Percentiles rank a stretch among this genome's conserved stretches.
These are phyloP conservation scores for Pleoardoris graminearum DNA, from an alignment of 2,329 filamentous ascomycete genomes.

Conservation along the genomic window DNA sequence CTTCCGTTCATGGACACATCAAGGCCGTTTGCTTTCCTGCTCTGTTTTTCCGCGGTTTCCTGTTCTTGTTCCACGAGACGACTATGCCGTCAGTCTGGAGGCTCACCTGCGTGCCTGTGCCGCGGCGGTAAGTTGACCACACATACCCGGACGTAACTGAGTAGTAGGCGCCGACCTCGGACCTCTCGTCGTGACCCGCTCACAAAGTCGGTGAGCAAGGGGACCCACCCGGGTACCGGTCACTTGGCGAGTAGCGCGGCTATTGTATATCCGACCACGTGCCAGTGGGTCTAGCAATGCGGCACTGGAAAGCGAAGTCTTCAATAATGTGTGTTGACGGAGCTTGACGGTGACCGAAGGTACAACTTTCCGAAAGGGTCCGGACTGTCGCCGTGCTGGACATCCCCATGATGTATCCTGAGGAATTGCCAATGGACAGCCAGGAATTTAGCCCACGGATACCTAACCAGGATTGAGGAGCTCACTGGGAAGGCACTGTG, in stretches of 20 bases:
- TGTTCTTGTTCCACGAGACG: constrained; percentile 6
- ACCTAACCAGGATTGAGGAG: neutral
- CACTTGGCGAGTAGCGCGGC: constrained; percentile 24
- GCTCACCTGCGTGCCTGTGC: constrained; percentile 25
- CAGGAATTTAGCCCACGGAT: neutral
- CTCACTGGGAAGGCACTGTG: constrained; percentile 3
- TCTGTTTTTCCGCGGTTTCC: constrained; percentile 16
- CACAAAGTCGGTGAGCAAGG: constrained; percentile 30
- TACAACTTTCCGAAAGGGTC: neutral
- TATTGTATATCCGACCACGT: constrained; percentile 5
- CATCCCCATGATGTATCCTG: neutral
- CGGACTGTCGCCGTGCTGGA: neutral
- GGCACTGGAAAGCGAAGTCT: constrained; percentile 4
- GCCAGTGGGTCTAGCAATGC: constrained; percentile 4
- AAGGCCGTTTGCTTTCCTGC: constrained; percentile 29
- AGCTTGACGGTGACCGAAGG: constrained; percentile 4
- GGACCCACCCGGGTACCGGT: constrained; percentile 26
- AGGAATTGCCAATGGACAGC: neutral
- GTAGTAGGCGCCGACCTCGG: constrained; percentile 25
- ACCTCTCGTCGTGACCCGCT: constrained; percentile 32
- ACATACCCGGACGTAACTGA: constrained; percentile 25
- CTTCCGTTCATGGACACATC: constrained; percentile 19
- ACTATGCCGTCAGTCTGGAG: constrained; percentile 13
- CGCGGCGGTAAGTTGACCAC: constrained; percentile 34
- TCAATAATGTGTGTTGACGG: constrained; percentile 9